Evolutionary conservation across 2,329 filamentous ascomycete species (phyloP).

Genomic region (Sarocladium brachiariae): DNA sequence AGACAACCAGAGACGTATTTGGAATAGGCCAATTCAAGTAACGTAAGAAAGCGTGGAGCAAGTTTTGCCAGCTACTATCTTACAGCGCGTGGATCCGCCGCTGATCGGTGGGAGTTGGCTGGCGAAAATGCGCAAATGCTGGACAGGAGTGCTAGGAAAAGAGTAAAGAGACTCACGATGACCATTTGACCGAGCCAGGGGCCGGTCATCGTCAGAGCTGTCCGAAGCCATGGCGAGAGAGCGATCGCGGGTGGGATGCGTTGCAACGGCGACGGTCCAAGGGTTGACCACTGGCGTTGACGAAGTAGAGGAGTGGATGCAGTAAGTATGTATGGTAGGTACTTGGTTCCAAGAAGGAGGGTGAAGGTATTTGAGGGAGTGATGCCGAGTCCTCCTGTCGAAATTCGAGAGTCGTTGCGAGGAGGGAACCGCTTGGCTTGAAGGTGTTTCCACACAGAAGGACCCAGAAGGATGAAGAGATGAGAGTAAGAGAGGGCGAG

Average conservation of each 20-base stretch:
- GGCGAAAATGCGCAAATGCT: neutral
- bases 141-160: conserved; percentile 2
- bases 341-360: neutral
- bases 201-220: conserved; percentile 74
- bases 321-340: neutral
- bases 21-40: neutral
- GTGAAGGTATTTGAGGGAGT: neutral
- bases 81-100: conserved; percentile 2
- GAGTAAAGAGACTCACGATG: conserved; percentile 51
- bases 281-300: neutral
- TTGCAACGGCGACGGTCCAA: neutral
- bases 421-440: neutral
- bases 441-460: neutral
- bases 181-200: conserved; percentile 64
- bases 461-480: neutral
- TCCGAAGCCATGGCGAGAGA: conserved; percentile 41
- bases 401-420: neutral
- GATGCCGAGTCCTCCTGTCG: neutral
- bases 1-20: neutral
- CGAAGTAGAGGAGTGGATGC: conserved; percentile 4
- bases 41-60: neutral
- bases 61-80: conserved; percentile 8
- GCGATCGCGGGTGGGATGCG: neutral
- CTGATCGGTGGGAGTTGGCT: neutral
- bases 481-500: conserved; percentile 8